Evolutionary conservation across 2,329 filamentous ascomycete species (phyloP).

Genomic region (Neonectria faginata): DNA sequence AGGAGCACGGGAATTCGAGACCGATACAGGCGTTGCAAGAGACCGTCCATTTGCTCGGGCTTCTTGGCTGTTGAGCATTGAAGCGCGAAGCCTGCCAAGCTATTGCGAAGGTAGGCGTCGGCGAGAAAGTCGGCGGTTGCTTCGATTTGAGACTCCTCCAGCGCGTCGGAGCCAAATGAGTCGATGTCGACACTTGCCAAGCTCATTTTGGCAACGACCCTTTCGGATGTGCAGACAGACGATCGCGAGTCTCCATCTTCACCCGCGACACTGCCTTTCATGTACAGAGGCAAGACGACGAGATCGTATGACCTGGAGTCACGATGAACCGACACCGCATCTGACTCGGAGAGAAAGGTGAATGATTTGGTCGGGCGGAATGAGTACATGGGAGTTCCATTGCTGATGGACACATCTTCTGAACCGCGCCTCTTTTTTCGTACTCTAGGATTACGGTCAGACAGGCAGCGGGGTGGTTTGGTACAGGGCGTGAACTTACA

Average conservation of each 20-base stretch:
- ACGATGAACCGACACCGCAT: constrained; percentile 19
- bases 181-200: constrained; percentile 26
- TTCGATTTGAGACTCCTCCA: constrained; percentile 23
- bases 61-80: constrained; percentile 12
- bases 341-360: constrained; percentile 20
- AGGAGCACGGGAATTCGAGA: constrained; percentile 29
- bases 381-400: constrained; percentile 18
- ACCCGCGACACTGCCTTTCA: constrained; percentile 23
- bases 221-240: constrained; percentile 19
- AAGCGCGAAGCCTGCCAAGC: constrained; percentile 25
- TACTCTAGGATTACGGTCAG: neutral
- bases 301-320: constrained; percentile 21
- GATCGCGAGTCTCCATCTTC: constrained; percentile 21
- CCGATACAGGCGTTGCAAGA: constrained; percentile 22
- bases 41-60: constrained; percentile 21
- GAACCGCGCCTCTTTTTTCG: constrained; percentile 7
- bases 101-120: constrained; percentile 17
- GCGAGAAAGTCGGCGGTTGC: constrained; percentile 27
- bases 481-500: neutral
- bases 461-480: neutral
- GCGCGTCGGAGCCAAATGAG: constrained; percentile 25
- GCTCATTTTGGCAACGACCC: constrained; percentile 26
- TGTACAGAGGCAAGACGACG: constrained; percentile 27
- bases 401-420: neutral
- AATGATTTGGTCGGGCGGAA: constrained; percentile 28